Evolutionary conservation across 441 rosid genomes (phyloP), one percentile per base, ranked within the genome.

Genomic region (Sinapis alba): DNA sequence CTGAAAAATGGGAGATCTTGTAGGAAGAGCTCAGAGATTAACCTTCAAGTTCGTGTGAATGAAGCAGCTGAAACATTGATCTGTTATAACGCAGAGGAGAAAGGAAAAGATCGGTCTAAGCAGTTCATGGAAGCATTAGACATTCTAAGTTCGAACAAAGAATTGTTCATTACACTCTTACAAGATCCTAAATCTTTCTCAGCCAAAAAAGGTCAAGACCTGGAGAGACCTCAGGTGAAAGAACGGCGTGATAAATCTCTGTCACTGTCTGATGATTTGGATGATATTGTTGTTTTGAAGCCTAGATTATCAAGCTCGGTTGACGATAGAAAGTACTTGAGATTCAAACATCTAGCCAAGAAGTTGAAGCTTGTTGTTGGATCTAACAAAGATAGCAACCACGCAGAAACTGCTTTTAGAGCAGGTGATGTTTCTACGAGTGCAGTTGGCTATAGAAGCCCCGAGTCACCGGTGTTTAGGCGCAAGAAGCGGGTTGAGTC

Each of bases 171-270:
- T 43, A 88, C 87, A 70, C 89, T 90, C 71, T 84, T 92, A 38
- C 92, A 90, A 71, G 94, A 92, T 73, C 97, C 94, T 32, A 79
- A 83, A 75, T 91, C 92, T 47, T 77, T 89, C 61, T 68, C 89
- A 38, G 89, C 61, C 47, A 87, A 85, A 21, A 89, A 83, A 59
- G 80, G 89, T 7, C 75, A 84, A 82, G 93, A 85, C 56, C 73
- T 88, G 58, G 68, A 79, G 41, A 83, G 84, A 70, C 80, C 83
- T 62, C 85, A 79, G 73, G 78, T 34, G 1, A 83, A 73, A 27
- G 81, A 76, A 21, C 63, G 28, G 43, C 62, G 45, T 23, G 41
- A 51, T 62, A 76, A 78, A 26, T 21, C 73, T 69, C 64, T 30
- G 34, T 58, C 76, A 34, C 0, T 38, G 26, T 58, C 19, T 57